Conservation (phyloP, 805 yeast species). For the Grigorovia transvaalensis region DNA sequence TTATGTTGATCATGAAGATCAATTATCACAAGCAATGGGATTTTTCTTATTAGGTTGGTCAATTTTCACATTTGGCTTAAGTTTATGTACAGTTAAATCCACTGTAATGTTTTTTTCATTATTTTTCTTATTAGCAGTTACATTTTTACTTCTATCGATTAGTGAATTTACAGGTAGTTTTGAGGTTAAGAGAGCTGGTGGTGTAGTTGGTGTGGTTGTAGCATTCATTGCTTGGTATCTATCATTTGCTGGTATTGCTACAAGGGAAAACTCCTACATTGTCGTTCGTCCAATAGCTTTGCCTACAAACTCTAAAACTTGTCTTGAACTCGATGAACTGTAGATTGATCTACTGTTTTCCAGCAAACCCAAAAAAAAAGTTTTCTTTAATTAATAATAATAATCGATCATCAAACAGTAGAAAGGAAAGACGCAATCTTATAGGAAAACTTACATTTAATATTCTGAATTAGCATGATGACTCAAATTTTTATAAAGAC, state of each 20-base stretch:
- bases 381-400: no score
- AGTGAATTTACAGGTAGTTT: conserved; percentile 38
- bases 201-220: conserved; percentile 51
- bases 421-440: not conserved
- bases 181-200: conserved; percentile 43
- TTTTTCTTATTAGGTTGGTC: conserved; percentile 54
- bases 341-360: not conserved
- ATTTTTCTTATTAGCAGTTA: conserved; percentile 42
- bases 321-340: not conserved
- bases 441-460: not conserved
- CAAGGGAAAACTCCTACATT: conserved; percentile 44
- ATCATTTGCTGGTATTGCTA: conserved; percentile 62
- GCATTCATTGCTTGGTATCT: conserved; percentile 58
- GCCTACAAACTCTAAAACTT: conserved; percentile 21
- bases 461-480: not conserved
- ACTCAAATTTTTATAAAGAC: not conserved
- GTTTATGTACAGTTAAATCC: conserved; percentile 48
- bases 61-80: conserved; percentile 45
- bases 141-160: conserved; percentile 45
- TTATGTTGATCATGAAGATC: conserved; percentile 31
- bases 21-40: conserved; percentile 43
- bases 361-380: not conserved
- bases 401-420: no score
- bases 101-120: conserved; percentile 52
- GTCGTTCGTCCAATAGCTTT: conserved; percentile 24